These are phyloP conservation scores for Rhizopogon vesiculosus DNA, from an alignment of 768 basidiomycete genomes.

Conservation along the genomic window DNA sequence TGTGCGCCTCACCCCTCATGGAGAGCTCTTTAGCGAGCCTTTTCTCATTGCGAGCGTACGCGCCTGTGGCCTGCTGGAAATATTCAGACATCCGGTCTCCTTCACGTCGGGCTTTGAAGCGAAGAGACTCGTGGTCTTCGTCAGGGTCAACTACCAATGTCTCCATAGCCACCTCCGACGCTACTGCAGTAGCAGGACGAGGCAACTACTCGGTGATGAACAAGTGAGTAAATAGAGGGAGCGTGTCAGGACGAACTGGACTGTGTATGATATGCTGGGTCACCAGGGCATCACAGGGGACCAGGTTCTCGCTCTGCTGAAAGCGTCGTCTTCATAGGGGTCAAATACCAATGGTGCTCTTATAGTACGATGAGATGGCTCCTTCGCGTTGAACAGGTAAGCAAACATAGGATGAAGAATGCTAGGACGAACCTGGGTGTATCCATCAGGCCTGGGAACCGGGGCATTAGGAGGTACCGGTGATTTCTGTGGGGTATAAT, in stretches of 20 bases:
- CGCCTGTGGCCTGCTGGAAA: conserved; percentile 62
- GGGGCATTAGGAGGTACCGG: not conserved
- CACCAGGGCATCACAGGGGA: too few relatives aligned
- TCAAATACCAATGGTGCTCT: too few relatives aligned
- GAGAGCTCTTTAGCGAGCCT: conserved; percentile 74
- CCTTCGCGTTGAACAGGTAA: too few relatives aligned
- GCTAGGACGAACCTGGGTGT: too few relatives aligned
- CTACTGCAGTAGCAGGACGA: too few relatives aligned
- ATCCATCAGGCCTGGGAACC: not conserved
- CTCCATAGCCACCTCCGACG: not conserved
- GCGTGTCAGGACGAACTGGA: not conserved
- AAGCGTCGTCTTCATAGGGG: too few relatives aligned
- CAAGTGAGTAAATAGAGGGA: not conserved
- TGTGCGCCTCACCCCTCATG: conserved; percentile 71
- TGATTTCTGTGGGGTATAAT: not conserved
- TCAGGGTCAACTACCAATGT: not conserved
- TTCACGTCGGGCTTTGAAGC: conserved; percentile 66
- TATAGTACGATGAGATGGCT: too few relatives aligned
- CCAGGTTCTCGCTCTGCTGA: not conserved
- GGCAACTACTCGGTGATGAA: not conserved
- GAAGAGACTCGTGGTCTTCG: conserved; percentile 46
- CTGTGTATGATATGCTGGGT: too few relatives aligned
- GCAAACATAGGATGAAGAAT: too few relatives aligned
- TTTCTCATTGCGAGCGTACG: conserved; percentile 64
- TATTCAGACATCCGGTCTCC: conserved; percentile 65